phyloP scores from a whole-genome alignment of 2,329 filamentous ascomycete genomes.

The Chrysoporthe austroafricana region DNA sequence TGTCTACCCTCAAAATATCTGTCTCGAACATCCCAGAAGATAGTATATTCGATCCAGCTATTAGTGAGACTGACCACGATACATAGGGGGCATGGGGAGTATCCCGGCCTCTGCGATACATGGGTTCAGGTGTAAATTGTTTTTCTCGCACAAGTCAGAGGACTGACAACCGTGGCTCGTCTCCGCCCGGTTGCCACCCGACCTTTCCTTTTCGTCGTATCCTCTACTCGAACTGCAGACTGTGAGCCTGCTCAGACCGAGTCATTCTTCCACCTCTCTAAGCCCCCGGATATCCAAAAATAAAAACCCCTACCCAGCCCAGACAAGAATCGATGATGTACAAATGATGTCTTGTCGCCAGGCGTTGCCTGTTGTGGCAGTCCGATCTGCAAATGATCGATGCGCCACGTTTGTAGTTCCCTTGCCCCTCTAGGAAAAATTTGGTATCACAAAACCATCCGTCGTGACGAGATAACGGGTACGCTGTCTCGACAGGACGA shows the following conservation, averaged over 20 bases:
- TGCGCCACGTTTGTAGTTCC: slow-evolving; percentile 14
- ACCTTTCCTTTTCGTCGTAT: slow-evolving; percentile 1
- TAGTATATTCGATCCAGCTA: slow-evolving; percentile 20
- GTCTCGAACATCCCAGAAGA: slow-evolving; percentile 22
- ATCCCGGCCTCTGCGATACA: not conserved
- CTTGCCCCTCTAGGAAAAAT: slow-evolving; percentile 22
- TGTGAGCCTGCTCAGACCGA: slow-evolving; percentile 23
- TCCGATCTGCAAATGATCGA: slow-evolving; percentile 10
- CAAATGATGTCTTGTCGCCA: slow-evolving; percentile 19
- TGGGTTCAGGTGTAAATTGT: not conserved
- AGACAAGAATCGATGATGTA: slow-evolving; percentile 18
- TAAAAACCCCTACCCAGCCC: slow-evolving; percentile 4
- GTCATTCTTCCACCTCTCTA: slow-evolving; percentile 13
- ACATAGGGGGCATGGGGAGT: not conserved
- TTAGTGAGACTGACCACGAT: slow-evolving; percentile 5
- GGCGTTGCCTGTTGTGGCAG: slow-evolving; percentile 14
- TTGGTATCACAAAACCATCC: slow-evolving; percentile 31
- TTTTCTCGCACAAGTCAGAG: not conserved
- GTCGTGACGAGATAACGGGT: slow-evolving; percentile 27
- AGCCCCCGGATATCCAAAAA: slow-evolving; percentile 19
- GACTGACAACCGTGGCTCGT: not conserved
- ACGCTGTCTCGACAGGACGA: slow-evolving; percentile 12
- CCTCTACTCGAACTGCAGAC: slow-evolving; percentile 22
- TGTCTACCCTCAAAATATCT: slow-evolving; percentile 29
- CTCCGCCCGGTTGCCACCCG: not conserved